Base-by-base conservation (phyloP, 2,329 filamentous ascomycete species). In the Ophiobolus disseminans region DNA sequence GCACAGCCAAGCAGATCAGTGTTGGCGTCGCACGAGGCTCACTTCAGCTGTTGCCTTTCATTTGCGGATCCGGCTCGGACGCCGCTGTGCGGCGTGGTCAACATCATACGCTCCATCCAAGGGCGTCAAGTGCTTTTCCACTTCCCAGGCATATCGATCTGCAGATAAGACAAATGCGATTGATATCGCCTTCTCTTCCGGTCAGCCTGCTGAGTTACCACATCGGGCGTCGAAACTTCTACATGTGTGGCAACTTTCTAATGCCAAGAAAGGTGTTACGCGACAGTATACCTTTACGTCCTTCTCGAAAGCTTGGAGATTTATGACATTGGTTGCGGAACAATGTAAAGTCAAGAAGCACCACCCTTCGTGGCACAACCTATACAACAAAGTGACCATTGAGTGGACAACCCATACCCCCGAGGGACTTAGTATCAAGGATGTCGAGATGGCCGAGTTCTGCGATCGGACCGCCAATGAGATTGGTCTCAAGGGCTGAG, bases 401-500 rank as follows among this genome's bases (percentile, higher is more conserved):
- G 67, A 69, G 39, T 73, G 70, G 69, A 71, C 68, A 5, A 73
- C 70, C n/a, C 69, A 73, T 26, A 55, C 48, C n/a, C 68, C 70
- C 2, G 50, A 63, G 25, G 70, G 70, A 1, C 55, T 73, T 16
- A 71, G 67, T 37, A 53, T 64, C 46, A 71, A 72, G 45, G 70
- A 73, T 25, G 61, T 69, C 3, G 59, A 68, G 10, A 73, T 73
- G 69, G 70, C 70, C 19, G 68, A 70, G 36, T 70, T 72, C 20
- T 73, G 69, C 28, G 58, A 73, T 40, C 45, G 40, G 6, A 57
- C 38, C n/a, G 69, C 69, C 3, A 50, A 49, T 9, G 57, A 63
- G 34, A 59, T 71, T 36, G 69, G 68, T 13, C 42, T 69, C 28
- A 65, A 62, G 30, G 40, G 44, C 8, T 47, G 40, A 49, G 20